phyloP scores from a whole-genome alignment of 73 alveolate genomes.

The Breviolum minutum region DNA sequence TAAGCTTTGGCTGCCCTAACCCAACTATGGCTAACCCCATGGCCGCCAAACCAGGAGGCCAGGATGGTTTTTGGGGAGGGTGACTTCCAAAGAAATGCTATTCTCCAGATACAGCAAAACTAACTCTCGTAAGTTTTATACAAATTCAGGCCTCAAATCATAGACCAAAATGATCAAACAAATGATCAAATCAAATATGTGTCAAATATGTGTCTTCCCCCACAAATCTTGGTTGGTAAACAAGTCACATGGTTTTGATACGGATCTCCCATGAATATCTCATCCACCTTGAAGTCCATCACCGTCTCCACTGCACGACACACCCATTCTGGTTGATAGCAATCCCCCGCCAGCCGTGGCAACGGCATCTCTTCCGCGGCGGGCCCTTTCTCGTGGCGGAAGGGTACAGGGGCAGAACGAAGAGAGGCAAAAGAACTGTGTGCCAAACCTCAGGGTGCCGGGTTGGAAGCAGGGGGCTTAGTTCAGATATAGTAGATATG shows the following conservation, averaged over 20 bases:
- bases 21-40: no score
- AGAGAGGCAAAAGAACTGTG: slow-evolving; percentile 67
- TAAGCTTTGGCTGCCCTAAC: no score
- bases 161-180: no score
- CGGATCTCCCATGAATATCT: neutral
- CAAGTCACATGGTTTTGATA: neutral
- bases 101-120: no score
- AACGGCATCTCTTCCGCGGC: neutral
- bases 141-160: no score
- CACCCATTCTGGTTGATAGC: slow-evolving; percentile 90
- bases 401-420: slow-evolving; percentile 54
- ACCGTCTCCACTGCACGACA: slow-evolving; percentile 33
- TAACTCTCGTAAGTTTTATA: no score
- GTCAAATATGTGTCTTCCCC: neutral
- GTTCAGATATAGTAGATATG: neutral
- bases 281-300: neutral
- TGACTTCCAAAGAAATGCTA: no score
- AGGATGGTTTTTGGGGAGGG: no score
- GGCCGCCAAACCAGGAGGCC: no score
- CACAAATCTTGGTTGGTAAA: neutral
- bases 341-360: slow-evolving; percentile 92
- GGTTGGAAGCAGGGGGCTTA: neutral
- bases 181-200: no score
- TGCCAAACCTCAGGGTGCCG: neutral
- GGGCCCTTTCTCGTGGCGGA: neutral